phyloP scores from a whole-genome alignment of 345 rosid species.

The Bretschneidera sinensis region DNA sequence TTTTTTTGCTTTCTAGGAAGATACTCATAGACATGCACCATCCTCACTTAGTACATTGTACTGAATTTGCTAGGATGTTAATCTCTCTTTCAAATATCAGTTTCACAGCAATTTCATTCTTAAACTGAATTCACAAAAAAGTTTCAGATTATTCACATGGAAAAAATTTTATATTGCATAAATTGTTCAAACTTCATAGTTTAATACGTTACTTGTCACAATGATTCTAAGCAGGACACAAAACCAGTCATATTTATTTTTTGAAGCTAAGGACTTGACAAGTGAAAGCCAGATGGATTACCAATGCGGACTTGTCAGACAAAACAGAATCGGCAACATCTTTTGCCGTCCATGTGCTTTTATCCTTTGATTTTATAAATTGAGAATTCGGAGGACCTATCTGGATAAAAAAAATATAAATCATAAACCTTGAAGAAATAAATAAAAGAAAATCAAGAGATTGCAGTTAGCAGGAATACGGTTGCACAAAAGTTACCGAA shows the following conservation, averaged over 20 bases:
- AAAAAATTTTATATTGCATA: neutral
- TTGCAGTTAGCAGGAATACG: conserved; percentile 7
- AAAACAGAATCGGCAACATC: conserved; percentile 90
- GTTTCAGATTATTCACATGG: neutral
- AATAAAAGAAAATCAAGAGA: conserved; percentile 5
- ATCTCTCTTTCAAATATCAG: neutral
- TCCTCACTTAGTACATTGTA: too few relatives aligned
- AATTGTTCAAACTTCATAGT: neutral
- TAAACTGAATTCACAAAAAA: neutral
- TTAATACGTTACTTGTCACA: too few relatives aligned
- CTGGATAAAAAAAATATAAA: conserved; percentile 54
- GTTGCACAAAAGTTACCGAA: conserved; percentile 41
- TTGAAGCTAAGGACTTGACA: neutral
- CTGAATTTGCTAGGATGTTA: too few relatives aligned
- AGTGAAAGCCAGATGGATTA: conserved; percentile 29
- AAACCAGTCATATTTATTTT: neutral
- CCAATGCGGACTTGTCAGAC: conserved; percentile 89
- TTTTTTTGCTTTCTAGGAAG: neutral
- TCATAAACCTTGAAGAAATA: conserved; percentile 17
- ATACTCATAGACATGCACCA: neutral
- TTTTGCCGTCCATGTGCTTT: conserved; percentile 77
- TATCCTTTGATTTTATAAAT: conserved; percentile 72
- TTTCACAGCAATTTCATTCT: conserved; percentile 3
- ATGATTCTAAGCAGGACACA: neutral
- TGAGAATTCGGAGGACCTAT: conserved; percentile 88